Conservation (phyloP, 2,329 filamentous ascomycete genomes). For the Fusarium caatingaense region DNA sequence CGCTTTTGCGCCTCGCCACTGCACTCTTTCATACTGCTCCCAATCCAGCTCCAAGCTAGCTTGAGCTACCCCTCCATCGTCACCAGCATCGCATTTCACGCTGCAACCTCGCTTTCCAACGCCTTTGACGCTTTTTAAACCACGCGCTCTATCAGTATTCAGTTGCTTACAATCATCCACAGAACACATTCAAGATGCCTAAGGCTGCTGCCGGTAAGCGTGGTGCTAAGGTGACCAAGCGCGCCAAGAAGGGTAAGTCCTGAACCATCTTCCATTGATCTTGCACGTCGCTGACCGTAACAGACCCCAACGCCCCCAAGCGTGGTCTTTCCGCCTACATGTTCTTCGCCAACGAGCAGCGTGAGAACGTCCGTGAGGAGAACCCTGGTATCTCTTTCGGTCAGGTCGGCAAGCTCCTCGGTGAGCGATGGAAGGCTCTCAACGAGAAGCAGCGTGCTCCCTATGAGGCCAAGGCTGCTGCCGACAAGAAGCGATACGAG, state of each 20-base stretch:
- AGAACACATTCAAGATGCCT: slow-evolving; percentile 63
- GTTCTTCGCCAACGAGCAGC: slow-evolving; percentile 99
- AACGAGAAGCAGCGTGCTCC: slow-evolving; percentile 91
- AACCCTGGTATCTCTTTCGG: slow-evolving; percentile 98
- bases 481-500: slow-evolving; percentile 99
- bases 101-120: neutral
- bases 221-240: slow-evolving; percentile 64
- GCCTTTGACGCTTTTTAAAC: neutral
- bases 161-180: slow-evolving; percentile 41
- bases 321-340: slow-evolving; percentile 99
- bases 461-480: slow-evolving; percentile 95
- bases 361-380: slow-evolving; percentile 97
- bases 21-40: slow-evolving; percentile 11
- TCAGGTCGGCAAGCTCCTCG: slow-evolving; percentile 98
- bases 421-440: slow-evolving; percentile 98
- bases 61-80: slow-evolving; percentile 45
- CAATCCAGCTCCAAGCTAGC: slow-evolving; percentile 32
- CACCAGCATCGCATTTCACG: neutral
- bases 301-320: slow-evolving; percentile 98
- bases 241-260: slow-evolving; percentile 70
- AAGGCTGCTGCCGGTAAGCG: slow-evolving; percentile 66
- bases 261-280: neutral
- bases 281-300: slow-evolving; percentile 3
- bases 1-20: slow-evolving; percentile 46
- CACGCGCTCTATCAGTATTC: neutral